Percentiles rank a stretch among this genome's conserved stretches.
phyloP scores from a whole-genome alignment of 176 grass and related monocot species.

The Oropetium thomaeum region DNA sequence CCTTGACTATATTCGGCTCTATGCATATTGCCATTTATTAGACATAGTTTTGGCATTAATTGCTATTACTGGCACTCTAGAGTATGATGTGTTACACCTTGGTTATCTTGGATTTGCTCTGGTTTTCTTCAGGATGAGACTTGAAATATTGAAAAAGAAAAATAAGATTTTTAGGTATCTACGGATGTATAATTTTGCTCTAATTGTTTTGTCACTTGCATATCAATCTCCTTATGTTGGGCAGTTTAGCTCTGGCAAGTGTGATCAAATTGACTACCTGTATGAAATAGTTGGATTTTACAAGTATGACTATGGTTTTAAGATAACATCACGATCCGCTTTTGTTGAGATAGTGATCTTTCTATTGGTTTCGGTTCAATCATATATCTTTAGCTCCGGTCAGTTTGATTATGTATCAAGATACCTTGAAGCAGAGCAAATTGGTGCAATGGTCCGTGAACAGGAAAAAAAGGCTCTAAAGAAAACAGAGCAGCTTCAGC shows the following conservation, averaged over 20 bases:
- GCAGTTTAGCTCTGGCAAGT: conserved; percentile 87
- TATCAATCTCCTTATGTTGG: conserved; percentile 99
- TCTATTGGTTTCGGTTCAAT: conserved; percentile 85
- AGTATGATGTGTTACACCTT: conserved; percentile 97
- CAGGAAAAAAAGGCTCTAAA: conserved; percentile 94
- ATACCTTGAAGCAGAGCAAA: conserved; percentile 94
- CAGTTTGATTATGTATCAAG: conserved; percentile 96
- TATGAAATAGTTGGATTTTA: conserved; percentile 96
- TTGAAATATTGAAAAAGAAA: conserved; percentile 96
- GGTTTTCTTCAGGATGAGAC: conserved; percentile 97
- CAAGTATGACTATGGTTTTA: conserved; percentile 98
- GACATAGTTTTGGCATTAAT: conserved; percentile 97
- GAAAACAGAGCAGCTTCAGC: conserved; percentile 84
- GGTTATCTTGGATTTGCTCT: conserved; percentile 96
- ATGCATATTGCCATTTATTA: conserved; percentile 92
- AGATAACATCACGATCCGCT: conserved; percentile 92
- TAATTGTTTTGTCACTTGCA: conserved; percentile 92
- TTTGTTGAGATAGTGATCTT: conserved; percentile 99
- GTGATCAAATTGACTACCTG: conserved; percentile 82
- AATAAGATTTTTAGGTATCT: conserved; percentile 94
- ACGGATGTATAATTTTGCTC: conserved; percentile 91
- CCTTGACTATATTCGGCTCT: conserved; percentile 88
- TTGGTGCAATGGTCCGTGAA: conserved; percentile 90
- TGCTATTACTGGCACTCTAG: conserved; percentile 94
- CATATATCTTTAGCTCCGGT: conserved; percentile 83